Base-by-base conservation (phyloP, 768 basidiomycete species). In the Rubroboletus pulcherrimus region DNA sequence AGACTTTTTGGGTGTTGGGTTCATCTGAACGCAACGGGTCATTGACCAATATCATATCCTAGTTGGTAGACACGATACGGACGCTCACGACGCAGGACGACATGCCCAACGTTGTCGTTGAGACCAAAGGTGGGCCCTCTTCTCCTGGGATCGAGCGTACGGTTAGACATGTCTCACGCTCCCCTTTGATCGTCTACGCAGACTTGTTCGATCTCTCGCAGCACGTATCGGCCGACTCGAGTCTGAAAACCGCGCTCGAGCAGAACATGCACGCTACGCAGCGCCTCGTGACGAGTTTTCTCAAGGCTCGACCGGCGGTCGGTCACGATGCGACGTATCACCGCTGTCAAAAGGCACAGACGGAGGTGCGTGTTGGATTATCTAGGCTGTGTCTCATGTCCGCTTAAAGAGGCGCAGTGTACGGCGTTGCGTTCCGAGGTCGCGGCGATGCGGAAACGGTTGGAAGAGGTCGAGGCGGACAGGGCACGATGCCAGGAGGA, bases 61-160 rank as follows among this genome's bases (percentile, higher is more conserved):
- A 91, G 88, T 73, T 91, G 39, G 75, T 89, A 34, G 81, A 85
- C 51, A 80, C 86, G 19, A 83, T 89, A 65, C 81, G 81, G 41
- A 73, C 81, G 21, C 71, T 89, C 42, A 79, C 82, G 5, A 76
- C 74, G 42, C 73, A 81, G 24, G 81, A 85, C 52, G 76, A 80
- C 52, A 60, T 82, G 38, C 74, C 79, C 39, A 62, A 73, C 56
- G 68, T 73, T 19, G 72, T 74, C 56, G 66, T 78, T 59, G 71
- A 76, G 63, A 71, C 75, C 30, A 63, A 74, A 69, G 77, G 82
- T 81, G 53, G 26, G 66, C 57, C 3, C 3, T 37, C 1, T 12
- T 12, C 29, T 12, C 35, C 5, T 35, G 14, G 33, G 10, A 54
- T 48, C 33, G 19, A 26, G 19, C 7, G 4, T 37, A 21, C 29